A percentile compares a stretch with the other conserved stretches of the same genome.
phyloP scores from a whole-genome alignment of 2,329 filamentous ascomycete species.

The Xylariaceae sp. region DNA sequence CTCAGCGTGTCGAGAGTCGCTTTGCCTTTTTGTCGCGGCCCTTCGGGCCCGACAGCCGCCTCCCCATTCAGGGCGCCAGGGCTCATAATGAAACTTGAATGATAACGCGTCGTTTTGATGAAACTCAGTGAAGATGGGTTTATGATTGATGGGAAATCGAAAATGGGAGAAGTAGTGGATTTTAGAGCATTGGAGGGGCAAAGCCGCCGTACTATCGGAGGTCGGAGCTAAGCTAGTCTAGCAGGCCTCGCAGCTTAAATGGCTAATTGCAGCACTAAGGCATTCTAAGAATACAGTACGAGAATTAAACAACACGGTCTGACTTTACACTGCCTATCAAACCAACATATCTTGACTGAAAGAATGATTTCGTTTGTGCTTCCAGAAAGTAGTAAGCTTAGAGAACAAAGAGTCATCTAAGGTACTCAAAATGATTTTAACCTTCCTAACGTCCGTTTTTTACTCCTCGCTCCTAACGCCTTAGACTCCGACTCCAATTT shows the following conservation, averaged over 20 bases:
- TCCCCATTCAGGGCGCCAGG: constrained; percentile 57
- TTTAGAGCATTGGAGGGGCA: not conserved
- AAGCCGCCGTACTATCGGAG: not conserved
- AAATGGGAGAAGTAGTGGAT: not conserved
- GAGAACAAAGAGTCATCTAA: too few species aligned
- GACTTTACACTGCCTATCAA: too few species aligned
- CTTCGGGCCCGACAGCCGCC: constrained; percentile 61
- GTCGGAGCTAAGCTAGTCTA: not conserved
- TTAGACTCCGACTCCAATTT: not conserved
- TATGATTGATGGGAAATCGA: not conserved
- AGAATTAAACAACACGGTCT: not conserved
- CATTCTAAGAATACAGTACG: too few species aligned
- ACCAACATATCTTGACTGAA: too few species aligned
- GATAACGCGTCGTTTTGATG: constrained; percentile 43
- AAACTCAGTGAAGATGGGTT: constrained; percentile 35
- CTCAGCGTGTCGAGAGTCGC: constrained; percentile 83
- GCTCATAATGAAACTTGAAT: constrained; percentile 56
- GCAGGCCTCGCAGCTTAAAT: too few species aligned
- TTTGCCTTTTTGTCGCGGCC: constrained; percentile 72
- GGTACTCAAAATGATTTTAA: too few species aligned
- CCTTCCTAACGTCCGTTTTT: too few species aligned
- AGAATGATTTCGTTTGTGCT: too few species aligned
- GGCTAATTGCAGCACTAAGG: constrained; percentile 12
- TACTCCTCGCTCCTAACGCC: too few species aligned
- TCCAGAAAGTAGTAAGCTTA: too few species aligned